Evolutionary conservation across 805 yeast species (phyloP).

Genomic region (Spathaspora girioi): DNA sequence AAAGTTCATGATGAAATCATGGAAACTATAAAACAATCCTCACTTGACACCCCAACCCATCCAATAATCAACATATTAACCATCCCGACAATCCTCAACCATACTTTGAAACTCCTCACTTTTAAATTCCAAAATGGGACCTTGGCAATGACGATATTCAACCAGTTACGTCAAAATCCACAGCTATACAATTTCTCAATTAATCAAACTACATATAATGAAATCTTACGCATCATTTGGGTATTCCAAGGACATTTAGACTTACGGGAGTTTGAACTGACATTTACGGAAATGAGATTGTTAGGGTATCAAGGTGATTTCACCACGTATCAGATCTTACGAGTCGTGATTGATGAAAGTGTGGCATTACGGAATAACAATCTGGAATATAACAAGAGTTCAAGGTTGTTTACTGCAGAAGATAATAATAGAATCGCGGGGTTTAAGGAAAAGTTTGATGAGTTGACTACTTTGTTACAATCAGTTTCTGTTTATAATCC

Average conservation of each 20-base stretch:
- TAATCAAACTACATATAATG: constrained; percentile 41
- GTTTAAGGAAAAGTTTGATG: neutral
- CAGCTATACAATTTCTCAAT: constrained; percentile 30
- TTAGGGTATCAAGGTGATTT: constrained; percentile 39
- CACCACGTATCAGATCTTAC: constrained; percentile 31
- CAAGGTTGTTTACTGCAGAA: neutral
- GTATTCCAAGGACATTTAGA: constrained; percentile 34
- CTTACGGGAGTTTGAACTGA: constrained; percentile 31
- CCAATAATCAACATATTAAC: constrained; percentile 32
- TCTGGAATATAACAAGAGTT: neutral
- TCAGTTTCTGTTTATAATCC: neutral
- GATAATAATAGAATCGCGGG: neutral
- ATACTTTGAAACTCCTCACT: constrained; percentile 19
- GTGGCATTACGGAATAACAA: neutral
- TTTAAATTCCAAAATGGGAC: constrained; percentile 31
- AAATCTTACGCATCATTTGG: constrained; percentile 34
- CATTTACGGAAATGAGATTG: constrained; percentile 35
- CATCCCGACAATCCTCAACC: constrained; percentile 34
- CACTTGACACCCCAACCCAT: constrained; percentile 14
- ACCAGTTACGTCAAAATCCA: constrained; percentile 29
- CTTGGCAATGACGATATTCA: constrained; percentile 33
- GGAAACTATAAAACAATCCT: constrained; percentile 10
- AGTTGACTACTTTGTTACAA: neutral
- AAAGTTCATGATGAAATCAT: constrained; percentile 17
- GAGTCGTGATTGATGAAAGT: constrained; percentile 29